Base-by-base conservation (phyloP, 2,329 filamentous ascomycete species). In the Aspergillus cejpii region DNA sequence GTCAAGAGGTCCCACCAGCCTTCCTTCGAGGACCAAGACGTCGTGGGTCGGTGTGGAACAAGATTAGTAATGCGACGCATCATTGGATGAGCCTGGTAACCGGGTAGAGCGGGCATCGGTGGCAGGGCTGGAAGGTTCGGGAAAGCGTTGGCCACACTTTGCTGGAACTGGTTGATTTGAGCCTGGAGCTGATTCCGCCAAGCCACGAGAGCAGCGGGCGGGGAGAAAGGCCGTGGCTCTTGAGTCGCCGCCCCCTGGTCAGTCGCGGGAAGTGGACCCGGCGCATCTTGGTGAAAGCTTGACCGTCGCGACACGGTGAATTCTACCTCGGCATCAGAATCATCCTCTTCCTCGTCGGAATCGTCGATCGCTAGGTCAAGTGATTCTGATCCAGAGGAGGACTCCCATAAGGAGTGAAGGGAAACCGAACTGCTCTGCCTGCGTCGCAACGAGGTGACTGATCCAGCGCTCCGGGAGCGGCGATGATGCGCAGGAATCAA, bases 81-180 rank as follows among this genome's bases (percentile, higher is more conserved):
- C 64, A 86, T 80, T 2, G 80, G 80, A 60, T 85, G 80, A 1
- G 79, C 79, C 62, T 90, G 85, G 60, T 90, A 90, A 54, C 84
- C 82, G 8, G 83, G 80, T 44, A 87, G 68, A 49, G 77, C 70
- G 1, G 80, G 77, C 69, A 85, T 81, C 28, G 76, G 75, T 69
- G 80, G 78, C 12, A 80, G 75, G 24, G 67, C 64, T 26, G 69
- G 69, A 12, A 84, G 66, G 47, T 83, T 84, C 39, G 83, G 83
- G 55, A 87, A 73, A 37, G 81, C 77, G 63, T 81, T 71, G 27
- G 79, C 74, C 71, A 87, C 76, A 37, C 75, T 80, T 60, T 87
- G 82, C 59, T 89, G 87, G 57, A 90, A 76, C 47, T 89, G 82
- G 45, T 90, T 83, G 38, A 90, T 75, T 58, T 89, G 85, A 14